Percentiles rank a stretch among this genome's conserved stretches.
These are phyloP conservation scores for Aquilaria agallochum DNA, from an alignment of 441 rosid species.

Conservation along the genomic window DNA sequence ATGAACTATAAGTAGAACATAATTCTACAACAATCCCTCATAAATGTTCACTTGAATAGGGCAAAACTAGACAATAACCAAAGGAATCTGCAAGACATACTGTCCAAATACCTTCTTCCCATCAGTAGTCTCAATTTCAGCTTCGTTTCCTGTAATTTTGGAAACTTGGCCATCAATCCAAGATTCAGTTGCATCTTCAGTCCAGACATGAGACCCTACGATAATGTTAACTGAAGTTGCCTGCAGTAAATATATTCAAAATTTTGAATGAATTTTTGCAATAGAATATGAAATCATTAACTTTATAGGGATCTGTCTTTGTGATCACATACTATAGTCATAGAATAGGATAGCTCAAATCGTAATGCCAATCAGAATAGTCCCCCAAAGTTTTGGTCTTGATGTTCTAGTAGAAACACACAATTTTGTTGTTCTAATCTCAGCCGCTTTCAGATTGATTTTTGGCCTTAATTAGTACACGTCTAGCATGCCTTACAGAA, in stretches of 20 bases:
- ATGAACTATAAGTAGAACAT: neutral
- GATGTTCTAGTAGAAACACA: too few relatives aligned
- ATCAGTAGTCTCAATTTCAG: slow-evolving; percentile 34
- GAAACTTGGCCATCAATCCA: slow-evolving; percentile 82
- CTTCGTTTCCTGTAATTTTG: slow-evolving; percentile 66
- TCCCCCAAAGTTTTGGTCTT: too few relatives aligned
- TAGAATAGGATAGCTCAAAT: too few relatives aligned
- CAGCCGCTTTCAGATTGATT: too few relatives aligned
- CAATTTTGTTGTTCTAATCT: too few relatives aligned
- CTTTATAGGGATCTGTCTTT: too few relatives aligned
- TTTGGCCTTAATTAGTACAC: too few relatives aligned
- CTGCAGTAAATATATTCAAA: slow-evolving; percentile 35
- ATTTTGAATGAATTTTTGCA: neutral
- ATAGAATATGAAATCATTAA: too few relatives aligned
- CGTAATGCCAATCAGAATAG: too few relatives aligned
- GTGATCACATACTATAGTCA: too few relatives aligned
- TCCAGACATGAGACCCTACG: slow-evolving; percentile 93
- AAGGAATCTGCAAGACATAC: slow-evolving; percentile 1
- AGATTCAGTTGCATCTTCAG: slow-evolving; percentile 66
- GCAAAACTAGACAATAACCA: neutral
- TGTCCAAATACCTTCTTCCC: slow-evolving; percentile 59
- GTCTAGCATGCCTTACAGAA: too few relatives aligned
- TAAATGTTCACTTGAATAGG: neutral
- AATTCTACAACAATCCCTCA: neutral
- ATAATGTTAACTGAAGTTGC: slow-evolving; percentile 82